These are phyloP conservation scores for Nitzschia sp. DNA, from an alignment of 108 stramenopile genomes.

Conservation along the genomic window DNA sequence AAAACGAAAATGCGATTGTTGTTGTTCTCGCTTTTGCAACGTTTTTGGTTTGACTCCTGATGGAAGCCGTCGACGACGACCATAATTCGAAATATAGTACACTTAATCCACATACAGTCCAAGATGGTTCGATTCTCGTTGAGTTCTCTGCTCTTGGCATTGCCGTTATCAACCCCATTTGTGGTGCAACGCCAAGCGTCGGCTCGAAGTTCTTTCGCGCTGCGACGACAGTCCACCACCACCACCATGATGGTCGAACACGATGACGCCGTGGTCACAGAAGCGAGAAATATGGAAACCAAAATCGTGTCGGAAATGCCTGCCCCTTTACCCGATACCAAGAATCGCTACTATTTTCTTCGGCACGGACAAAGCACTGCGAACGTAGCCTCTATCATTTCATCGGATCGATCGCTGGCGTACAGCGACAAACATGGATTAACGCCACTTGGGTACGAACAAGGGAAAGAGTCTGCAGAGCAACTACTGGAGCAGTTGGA, in stretches of 20 bases:
- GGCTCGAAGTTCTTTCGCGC: neutral
- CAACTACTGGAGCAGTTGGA: constrained; percentile 38
- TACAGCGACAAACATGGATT: constrained; percentile 70
- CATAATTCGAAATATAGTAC: no score
- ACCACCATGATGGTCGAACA: constrained; percentile 26
- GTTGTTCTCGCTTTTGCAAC: no score
- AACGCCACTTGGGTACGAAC: constrained; percentile 66
- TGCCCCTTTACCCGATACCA: constrained; percentile 52
- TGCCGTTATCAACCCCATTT: neutral
- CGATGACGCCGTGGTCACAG: constrained; percentile 51
- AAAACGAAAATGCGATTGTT: neutral
- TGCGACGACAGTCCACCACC: neutral
- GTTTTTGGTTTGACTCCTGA: no score
- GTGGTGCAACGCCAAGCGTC: neutral
- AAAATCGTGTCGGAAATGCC: constrained; percentile 58
- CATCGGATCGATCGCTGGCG: constrained; percentile 70
- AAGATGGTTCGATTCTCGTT: neutral
- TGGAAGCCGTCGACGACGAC: no score
- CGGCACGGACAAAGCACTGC: constrained; percentile 80
- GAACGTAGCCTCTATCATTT: constrained; percentile 81
- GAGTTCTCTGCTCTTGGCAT: neutral
- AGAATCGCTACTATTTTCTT: constrained; percentile 73
- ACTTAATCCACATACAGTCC: neutral
- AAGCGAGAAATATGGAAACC: constrained; percentile 44
- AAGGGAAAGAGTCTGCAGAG: constrained; percentile 58